Evolutionary conservation across 2,329 filamentous ascomycete species (phyloP).

Genomic region (Pyrenophora seminiperda): DNA sequence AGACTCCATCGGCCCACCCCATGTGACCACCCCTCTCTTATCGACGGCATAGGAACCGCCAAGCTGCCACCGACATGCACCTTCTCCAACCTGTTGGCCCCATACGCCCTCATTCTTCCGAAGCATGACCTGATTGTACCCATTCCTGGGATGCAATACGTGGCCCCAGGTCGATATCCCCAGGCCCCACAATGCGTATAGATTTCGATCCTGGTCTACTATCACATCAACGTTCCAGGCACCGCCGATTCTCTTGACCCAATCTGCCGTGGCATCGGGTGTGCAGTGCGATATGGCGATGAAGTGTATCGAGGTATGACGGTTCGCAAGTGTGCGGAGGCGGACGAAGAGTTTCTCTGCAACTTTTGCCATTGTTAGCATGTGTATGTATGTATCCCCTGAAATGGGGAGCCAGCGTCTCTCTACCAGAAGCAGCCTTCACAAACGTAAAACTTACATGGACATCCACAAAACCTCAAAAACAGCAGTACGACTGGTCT

Average conservation of each 20-base stretch:
- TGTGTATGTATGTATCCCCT: too few species aligned
- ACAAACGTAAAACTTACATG: conserved; percentile 31
- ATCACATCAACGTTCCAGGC: conserved; percentile 62
- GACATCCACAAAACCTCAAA: conserved; percentile 44
- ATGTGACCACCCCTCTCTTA: conserved; percentile 39
- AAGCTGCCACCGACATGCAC: conserved; percentile 44
- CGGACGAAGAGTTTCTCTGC: conserved; percentile 59
- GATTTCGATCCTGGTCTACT: conserved; percentile 61
- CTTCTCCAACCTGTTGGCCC: conserved; percentile 44
- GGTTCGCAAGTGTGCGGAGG: conserved; percentile 61
- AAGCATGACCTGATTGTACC: conserved; percentile 44
- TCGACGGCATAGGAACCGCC: conserved; percentile 44
- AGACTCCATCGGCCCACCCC: conserved; percentile 44
- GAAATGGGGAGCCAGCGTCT: too few species aligned
- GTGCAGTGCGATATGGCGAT: conserved; percentile 66
- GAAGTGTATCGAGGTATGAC: conserved; percentile 58
- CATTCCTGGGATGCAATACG: conserved; percentile 43
- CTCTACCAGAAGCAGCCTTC: background rate
- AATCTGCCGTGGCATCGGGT: conserved; percentile 60
- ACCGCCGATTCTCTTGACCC: conserved; percentile 63
- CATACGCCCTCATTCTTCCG: conserved; percentile 44
- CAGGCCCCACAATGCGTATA: conserved; percentile 66
- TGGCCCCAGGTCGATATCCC: conserved; percentile 51
- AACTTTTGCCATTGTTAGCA: conserved; percentile 25
- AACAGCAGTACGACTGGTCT: conserved; percentile 41